Conservation (phyloP, 2,329 filamentous ascomycete species). For the Apiospora saccharicola region DNA sequence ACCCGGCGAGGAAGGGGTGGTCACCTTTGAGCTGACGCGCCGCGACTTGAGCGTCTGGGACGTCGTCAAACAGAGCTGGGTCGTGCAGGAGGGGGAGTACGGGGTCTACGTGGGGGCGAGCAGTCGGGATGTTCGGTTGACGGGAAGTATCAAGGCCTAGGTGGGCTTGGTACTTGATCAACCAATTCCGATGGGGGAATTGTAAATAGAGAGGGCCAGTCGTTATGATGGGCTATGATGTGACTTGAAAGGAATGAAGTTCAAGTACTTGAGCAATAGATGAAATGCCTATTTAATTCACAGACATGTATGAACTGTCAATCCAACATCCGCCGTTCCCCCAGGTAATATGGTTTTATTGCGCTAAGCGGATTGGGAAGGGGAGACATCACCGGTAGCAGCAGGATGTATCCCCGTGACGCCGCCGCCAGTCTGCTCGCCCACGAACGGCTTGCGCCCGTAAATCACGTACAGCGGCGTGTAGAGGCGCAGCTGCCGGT, state of each 20-base stretch:
- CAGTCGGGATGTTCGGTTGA: slow-evolving; percentile 53
- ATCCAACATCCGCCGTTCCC: too few relatives aligned
- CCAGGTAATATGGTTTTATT: too few relatives aligned
- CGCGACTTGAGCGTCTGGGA: slow-evolving; percentile 74
- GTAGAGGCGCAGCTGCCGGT: background rate
- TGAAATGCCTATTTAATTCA: too few relatives aligned
- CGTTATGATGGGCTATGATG: background rate
- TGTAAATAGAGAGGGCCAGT: background rate
- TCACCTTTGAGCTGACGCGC: slow-evolving; percentile 62
- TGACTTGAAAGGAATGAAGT: too few relatives aligned
- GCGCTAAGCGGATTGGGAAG: too few relatives aligned
- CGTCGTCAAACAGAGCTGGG: slow-evolving; percentile 66
- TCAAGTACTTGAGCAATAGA: too few relatives aligned
- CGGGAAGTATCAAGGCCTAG: slow-evolving; percentile 41
- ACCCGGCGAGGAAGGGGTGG: slow-evolving; percentile 54
- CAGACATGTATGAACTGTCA: too few relatives aligned
- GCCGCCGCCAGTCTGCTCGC: too few relatives aligned
- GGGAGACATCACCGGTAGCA: too few relatives aligned
- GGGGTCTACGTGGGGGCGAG: slow-evolving; percentile 53
- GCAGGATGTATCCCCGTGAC: background rate
- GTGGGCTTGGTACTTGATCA: background rate
- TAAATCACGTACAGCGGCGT: background rate
- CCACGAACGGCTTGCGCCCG: background rate
- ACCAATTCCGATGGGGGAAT: background rate
- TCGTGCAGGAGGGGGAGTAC: slow-evolving; percentile 54